Base-by-base conservation (phyloP, 352 stramenopile species). In the Hyaloperonospora arabidopsidis region DNA sequence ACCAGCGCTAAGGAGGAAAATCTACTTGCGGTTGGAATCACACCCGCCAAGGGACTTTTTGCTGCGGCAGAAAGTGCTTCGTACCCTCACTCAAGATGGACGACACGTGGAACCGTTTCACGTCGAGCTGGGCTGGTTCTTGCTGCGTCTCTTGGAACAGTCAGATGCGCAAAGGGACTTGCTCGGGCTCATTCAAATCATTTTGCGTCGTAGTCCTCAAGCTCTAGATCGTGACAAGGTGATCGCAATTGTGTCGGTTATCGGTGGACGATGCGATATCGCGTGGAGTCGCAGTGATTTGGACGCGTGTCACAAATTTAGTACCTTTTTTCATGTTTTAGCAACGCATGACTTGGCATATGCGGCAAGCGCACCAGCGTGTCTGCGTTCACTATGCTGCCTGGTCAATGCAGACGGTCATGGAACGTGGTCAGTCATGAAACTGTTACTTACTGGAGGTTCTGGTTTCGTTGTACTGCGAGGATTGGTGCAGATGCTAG, bases 371-470 rank as follows among this genome's bases (percentile, higher is more conserved):
- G 81, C 72, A 1, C 74, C 76, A 2, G 70, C 59, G 3, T 89
- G 78, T 54, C 59, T 94, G 21, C 71, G 75, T 17, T 89, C 84
- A 12, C 57, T 94, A 2, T 92, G 84, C 50, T 90, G 77, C 48
- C 75, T 94, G 52, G 82, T 92, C 8, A 94, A 94, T 50, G 76
- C 76, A 7, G 82, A 93, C 49, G 81, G 80, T 15, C 75, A 90
- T 54, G 81, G 75, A 25, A 90, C 82, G 29, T 94, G 84, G 84
- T 80, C 76, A 1, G 72, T 91, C 19, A 87, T 92, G 72, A 90
- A 91, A 61, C 57, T 79, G 22, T 19, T 94, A 45, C 71, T 94
- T 13, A 81, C 66, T 60, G 78, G 81, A 32, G 60, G 47, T 2
- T 77, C 76, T 0, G 78, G 78, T 1, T 89, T 87, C 36, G 68